Base-by-base conservation (phyloP, 306 rosid genomes). In the Fragaria ananassa region DNA sequence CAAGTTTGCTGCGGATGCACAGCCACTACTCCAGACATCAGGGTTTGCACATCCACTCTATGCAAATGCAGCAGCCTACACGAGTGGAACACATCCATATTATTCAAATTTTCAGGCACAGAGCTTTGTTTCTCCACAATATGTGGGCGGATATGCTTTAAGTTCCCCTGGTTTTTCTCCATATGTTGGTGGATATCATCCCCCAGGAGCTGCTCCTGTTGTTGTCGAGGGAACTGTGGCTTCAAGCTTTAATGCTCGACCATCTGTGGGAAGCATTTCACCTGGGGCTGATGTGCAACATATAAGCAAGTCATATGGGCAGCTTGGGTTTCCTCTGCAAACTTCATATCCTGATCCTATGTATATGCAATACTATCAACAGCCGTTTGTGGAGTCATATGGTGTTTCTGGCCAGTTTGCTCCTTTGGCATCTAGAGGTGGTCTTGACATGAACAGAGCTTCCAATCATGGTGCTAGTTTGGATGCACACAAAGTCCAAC, bases 21-120 rank as follows among this genome's bases (percentile, higher is more conserved):
- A 83, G 75, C 87, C 91, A 15, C 71, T 85, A 45, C 84, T 85
- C 37, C 93, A 86, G 75, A 83, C 93, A 74, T 86, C 93, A 3
- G 93, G 91, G 56, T 81, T 85, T 69, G 82, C 89, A 49, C 89
- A 87, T 54, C 91, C 93, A 25, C 78, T 89, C 56, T 86, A 84
- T 83, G 86, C 93, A 19, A 57, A 87, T 29, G 81, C 86, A 74
- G 87, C 87, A 49, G 87, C 88, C 61, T 89, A 86, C 75, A 72
- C 84, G 83, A 60, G 78, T 50, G 79, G 91, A n/a, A 84, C 84
- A 79, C 81, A 77, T 71, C 85, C 89, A 63, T 83, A 81, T 83
- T 86, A 84, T 68, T 79, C 87, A 21, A 81, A 81, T 80, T 65
- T 76, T 71, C 87, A 81, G 57, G 76, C 84, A 69, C 78, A 87